Percentiles rank a stretch among this genome's conserved stretches.
Conservation (phyloP, 495 filamentous ascomycete species). For the Eremomyces bilateralis region DNA sequence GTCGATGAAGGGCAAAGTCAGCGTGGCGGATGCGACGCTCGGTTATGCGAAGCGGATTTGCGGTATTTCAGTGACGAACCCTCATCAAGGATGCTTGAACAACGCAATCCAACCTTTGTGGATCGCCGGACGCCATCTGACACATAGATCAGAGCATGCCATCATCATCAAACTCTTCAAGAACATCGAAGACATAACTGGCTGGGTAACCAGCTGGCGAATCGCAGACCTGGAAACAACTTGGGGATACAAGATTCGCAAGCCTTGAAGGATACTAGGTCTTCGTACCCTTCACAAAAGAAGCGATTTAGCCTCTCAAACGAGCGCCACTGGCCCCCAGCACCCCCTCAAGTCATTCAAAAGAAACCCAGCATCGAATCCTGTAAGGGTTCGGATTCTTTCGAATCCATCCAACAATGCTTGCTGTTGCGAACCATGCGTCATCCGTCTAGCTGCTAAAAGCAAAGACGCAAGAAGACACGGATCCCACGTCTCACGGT, state of each 20-base stretch:
- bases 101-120: slow-evolving; percentile 29
- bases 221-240: slow-evolving; percentile 23
- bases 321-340: slow-evolving; percentile 2
- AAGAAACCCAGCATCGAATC: slow-evolving; percentile 1
- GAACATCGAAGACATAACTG: slow-evolving; percentile 23
- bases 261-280: neutral
- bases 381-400: slow-evolving; percentile 1
- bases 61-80: slow-evolving; percentile 26
- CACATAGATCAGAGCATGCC: slow-evolving; percentile 23
- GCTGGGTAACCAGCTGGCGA: slow-evolving; percentile 27
- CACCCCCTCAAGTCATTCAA: neutral
- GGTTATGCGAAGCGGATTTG: slow-evolving; percentile 29
- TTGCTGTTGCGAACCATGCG: slow-evolving; percentile 3
- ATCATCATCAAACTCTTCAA: slow-evolving; percentile 22
- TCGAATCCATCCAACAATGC: slow-evolving; percentile 1
- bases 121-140: slow-evolving; percentile 26
- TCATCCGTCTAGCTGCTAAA: slow-evolving; percentile 1
- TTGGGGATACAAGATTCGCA: slow-evolving; percentile 22
- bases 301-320: neutral
- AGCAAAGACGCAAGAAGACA: slow-evolving; percentile 3
- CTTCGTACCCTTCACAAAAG: no score
- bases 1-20: slow-evolving; percentile 10
- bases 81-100: slow-evolving; percentile 26
- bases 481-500: slow-evolving; percentile 3
- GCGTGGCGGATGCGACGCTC: slow-evolving; percentile 14